Base-by-base conservation (phyloP, 306 rosid genomes). In the Oxytropis ochrocephala region DNA sequence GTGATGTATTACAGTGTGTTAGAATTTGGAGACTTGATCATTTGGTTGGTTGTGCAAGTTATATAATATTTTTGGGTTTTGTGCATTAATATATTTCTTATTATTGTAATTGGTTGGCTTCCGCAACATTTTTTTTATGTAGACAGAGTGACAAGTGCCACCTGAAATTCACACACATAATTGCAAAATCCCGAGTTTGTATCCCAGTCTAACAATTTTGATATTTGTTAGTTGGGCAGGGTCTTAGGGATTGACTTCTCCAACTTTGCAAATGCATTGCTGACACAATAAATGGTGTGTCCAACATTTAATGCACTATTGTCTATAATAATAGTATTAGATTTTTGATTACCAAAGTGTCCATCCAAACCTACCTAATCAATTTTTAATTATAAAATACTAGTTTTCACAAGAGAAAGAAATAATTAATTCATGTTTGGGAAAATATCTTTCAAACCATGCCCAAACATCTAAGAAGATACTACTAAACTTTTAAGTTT, bases 1-100 rank as follows among this genome's bases (percentile, higher is more conserved):
- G 80, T 83, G 82, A 76, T 81, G 78, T 80, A 43, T 62, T 70
- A 21, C 38, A 64, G 57, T 72, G 84, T 81, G 76, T 49, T 55
- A n/a, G 32, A 53, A 65, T 72, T 42, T 58, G 36, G 54, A 50
- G 77, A 50, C 53, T 43, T 44, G 59, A 67, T 79, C 58, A 76
- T 46, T 64, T 57, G 60, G 16, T 38, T 61, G 46, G 30, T 30
- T 50, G 29, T 69, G 77, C 69, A 75, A 55, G 14, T 56, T 49
- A 65, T 30, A 74, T 46, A 9, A 16, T 49, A n/a, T 33, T 10
- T 41, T 49, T 57, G 50, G 62, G 33, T 67, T 54, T 67, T 80
- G 78, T 80, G 62, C 76, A 82, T 64, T 72, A 71, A 59, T 64
- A 49, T 47, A 65, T 65, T 43, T 38, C 5, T 29, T 65, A 10